phyloP scores from a whole-genome alignment of 2,329 filamentous ascomycete genomes.

The Colletotrichum neosansevieriae region DNA sequence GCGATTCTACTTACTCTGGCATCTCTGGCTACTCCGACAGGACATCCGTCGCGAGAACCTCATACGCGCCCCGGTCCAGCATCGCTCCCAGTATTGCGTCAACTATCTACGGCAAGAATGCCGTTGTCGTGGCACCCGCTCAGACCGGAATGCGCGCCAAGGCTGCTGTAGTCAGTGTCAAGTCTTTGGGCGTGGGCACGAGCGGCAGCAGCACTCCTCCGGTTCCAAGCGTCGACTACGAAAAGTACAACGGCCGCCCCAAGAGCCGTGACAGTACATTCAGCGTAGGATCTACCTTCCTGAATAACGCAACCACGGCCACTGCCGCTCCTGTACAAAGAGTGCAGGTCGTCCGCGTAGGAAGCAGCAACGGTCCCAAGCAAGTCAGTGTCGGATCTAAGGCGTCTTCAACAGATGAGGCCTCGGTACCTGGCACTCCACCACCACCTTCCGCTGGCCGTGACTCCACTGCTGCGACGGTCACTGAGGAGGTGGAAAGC shows the following conservation, averaged over 20 bases:
- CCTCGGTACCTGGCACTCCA: constrained; percentile 33
- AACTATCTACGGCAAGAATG: constrained; percentile 93
- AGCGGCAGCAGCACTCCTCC: constrained; percentile 73
- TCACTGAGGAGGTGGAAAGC: constrained; percentile 59
- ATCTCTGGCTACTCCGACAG: constrained; percentile 74
- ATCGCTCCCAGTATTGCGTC: constrained; percentile 91
- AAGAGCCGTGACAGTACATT: constrained; percentile 70
- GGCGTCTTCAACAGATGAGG: constrained; percentile 41
- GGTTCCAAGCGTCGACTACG: constrained; percentile 77
- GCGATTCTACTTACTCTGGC: constrained; percentile 90
- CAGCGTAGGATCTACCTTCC: constrained; percentile 76
- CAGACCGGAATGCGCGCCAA: constrained; percentile 90
- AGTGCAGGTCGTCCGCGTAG: constrained; percentile 71
- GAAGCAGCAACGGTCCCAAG: constrained; percentile 57
- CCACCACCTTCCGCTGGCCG: constrained; percentile 43
- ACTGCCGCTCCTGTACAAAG: constrained; percentile 66
- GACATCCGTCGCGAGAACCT: constrained; percentile 70
- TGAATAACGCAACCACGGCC: constrained; percentile 71
- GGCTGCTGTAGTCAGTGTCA: constrained; percentile 93
- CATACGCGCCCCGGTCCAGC: constrained; percentile 73
- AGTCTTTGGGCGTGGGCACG: constrained; percentile 71
- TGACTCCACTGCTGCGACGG: constrained; percentile 60
- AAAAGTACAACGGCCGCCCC: constrained; percentile 65
- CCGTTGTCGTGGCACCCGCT: constrained; percentile 83
- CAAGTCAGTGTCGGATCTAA: constrained; percentile 57